Percentiles rank a stretch among this genome's conserved stretches.
These are phyloP conservation scores for Petunia axillaris DNA, from an alignment of 257 asterid genomes.

Conservation along the genomic window DNA sequence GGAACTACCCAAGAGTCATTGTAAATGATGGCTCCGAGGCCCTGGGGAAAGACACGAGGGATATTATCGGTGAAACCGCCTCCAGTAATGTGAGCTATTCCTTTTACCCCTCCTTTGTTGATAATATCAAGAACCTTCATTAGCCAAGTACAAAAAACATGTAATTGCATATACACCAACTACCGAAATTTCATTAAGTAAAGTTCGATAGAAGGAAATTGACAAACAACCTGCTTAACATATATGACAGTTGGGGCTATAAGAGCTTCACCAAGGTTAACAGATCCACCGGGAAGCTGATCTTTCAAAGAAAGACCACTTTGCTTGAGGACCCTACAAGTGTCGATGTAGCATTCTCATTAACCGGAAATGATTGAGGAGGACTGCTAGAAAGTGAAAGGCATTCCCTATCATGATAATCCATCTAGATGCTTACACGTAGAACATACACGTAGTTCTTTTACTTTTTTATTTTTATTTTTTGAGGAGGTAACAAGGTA, in stretches of 20 bases:
- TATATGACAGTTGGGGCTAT: conserved; percentile 93
- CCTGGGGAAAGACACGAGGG: conserved; percentile 88
- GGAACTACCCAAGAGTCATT: conserved; percentile 75
- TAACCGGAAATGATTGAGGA: background rate
- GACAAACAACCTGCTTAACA: conserved; percentile 74
- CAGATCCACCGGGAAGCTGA: conserved; percentile 68
- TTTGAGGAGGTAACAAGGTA: background rate
- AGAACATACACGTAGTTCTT: too few relatives aligned
- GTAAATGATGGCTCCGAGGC: conserved; percentile 77
- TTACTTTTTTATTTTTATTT: background rate
- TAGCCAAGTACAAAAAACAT: conserved; percentile 17
- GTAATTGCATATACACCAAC: background rate
- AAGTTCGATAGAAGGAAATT: background rate
- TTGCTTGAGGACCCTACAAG: conserved; percentile 68
- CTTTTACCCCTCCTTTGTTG: conserved; percentile 88
- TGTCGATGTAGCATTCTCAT: background rate
- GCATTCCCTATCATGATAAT: too few relatives aligned
- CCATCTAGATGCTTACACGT: too few relatives aligned
- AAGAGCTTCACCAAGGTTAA: conserved; percentile 77
- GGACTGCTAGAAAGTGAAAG: too few relatives aligned
- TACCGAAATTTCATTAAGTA: background rate
- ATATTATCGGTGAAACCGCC: conserved; percentile 96
- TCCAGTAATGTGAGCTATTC: conserved; percentile 96
- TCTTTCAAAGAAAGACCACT: conserved; percentile 73
- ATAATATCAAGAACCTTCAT: conserved; percentile 82